These are phyloP conservation scores for Podaxis sp. DNA, from an alignment of 768 basidiomycete species.

Conservation along the genomic window DNA sequence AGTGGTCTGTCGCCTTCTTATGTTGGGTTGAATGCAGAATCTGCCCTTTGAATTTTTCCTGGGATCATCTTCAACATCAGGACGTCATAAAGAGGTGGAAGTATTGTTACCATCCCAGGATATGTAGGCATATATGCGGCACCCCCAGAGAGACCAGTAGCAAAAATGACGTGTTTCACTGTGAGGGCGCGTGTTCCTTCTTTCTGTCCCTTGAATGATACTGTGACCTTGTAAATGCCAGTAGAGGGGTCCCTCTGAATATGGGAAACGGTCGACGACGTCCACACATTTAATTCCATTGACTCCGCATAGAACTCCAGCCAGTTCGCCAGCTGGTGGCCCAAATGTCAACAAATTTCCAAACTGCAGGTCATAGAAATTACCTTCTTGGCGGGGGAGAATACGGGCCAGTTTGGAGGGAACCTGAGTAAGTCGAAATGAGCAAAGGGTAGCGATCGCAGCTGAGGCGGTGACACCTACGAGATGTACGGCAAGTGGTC, in stretches of 20 bases:
- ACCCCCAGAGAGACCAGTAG: slow-evolving; percentile 52
- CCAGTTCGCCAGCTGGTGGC: background rate
- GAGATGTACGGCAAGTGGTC: slow-evolving; percentile 47
- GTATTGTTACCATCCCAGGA: slow-evolving; percentile 34
- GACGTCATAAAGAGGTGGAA: background rate
- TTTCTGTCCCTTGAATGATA: background rate
- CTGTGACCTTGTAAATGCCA: background rate
- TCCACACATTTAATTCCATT: background rate
- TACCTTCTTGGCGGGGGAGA: background rate
- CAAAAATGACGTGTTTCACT: slow-evolving; percentile 53
- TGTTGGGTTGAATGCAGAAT: slow-evolving; percentile 52
- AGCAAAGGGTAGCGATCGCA: background rate
- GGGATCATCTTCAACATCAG: background rate
- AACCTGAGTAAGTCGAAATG: background rate
- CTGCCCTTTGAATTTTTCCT: slow-evolving; percentile 45
- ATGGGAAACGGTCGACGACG: background rate
- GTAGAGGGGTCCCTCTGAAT: background rate
- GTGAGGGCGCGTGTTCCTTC: background rate
- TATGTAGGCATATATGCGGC: slow-evolving; percentile 42
- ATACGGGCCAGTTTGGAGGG: background rate
- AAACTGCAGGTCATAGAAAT: too few relatives aligned
- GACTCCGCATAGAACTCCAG: background rate
- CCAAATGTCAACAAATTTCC: background rate
- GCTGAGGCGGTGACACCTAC: slow-evolving; percentile 35
- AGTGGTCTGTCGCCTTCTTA: slow-evolving; percentile 43